Percentiles rank a stretch among this genome's conserved stretches.
phyloP scores from a whole-genome alignment of 371 early-diverging fungal genomes.

The Mortierella polycephala region DNA sequence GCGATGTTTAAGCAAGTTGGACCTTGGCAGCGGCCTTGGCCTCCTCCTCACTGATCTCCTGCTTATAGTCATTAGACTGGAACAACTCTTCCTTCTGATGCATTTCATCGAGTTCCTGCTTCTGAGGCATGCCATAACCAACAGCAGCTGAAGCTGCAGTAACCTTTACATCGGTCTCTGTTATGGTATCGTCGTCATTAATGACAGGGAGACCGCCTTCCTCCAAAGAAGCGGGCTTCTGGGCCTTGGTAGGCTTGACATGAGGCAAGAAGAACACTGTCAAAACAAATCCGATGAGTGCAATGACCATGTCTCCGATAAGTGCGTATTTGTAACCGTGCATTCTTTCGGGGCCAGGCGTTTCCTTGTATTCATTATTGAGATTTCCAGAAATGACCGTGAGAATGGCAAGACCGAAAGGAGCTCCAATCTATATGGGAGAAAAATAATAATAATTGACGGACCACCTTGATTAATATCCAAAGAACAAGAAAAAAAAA shows the following conservation, averaged over 20 bases:
- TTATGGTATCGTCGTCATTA: slow-evolving; percentile 4
- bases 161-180: slow-evolving; percentile 1
- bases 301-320: slow-evolving; percentile 29
- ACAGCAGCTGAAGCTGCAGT: neutral
- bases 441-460: no score
- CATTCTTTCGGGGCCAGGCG: slow-evolving; percentile 28
- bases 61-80: slow-evolving; percentile 6
- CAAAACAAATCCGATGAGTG: slow-evolving; percentile 20
- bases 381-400: slow-evolving; percentile 50
- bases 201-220: slow-evolving; percentile 31
- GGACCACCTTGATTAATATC: neutral
- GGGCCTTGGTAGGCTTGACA: slow-evolving; percentile 18
- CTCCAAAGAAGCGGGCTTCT: slow-evolving; percentile 16
- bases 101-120: slow-evolving; percentile 1
- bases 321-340: slow-evolving; percentile 47
- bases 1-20: slow-evolving; percentile 7
- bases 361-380: slow-evolving; percentile 9
- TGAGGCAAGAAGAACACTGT: slow-evolving; percentile 40
- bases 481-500: neutral
- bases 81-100: slow-evolving; percentile 5
- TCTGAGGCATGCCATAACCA: slow-evolving; percentile 7
- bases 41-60: slow-evolving; percentile 8
- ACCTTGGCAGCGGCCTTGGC: slow-evolving; percentile 14
- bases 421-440: slow-evolving; percentile 33
- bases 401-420: slow-evolving; percentile 48